These are phyloP conservation scores for Cutaneotrichosporon curvatum DNA, from an alignment of 1,284 basidiomycete genomes.

Conservation along the genomic window DNA sequence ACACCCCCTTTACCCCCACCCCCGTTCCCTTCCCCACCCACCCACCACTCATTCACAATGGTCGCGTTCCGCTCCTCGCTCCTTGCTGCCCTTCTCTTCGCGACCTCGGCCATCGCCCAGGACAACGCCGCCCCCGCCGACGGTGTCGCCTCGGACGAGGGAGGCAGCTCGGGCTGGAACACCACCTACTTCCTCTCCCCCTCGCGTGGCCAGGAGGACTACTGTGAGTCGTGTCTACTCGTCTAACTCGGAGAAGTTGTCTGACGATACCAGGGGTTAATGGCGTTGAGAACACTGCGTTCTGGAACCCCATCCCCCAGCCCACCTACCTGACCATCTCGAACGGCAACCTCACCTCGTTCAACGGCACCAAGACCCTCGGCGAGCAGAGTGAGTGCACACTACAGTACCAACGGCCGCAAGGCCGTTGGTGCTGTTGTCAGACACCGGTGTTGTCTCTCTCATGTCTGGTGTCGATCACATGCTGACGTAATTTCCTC, in stretches of 20 bases:
- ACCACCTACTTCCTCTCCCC: conserved; percentile 6
- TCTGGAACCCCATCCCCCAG: conserved; percentile 10
- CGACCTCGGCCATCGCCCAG: neutral
- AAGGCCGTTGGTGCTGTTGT: too few relatives aligned
- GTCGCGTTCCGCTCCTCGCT: too few relatives aligned
- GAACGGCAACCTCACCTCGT: conserved; percentile 4
- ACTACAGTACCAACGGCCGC: neutral
- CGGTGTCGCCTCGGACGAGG: neutral
- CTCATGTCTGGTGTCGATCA: too few relatives aligned
- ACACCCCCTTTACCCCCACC: too few relatives aligned
- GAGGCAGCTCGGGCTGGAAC: conserved; percentile 7
- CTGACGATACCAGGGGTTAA: conserved; percentile 16
- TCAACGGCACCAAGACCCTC: neutral
- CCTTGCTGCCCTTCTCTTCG: neutral
- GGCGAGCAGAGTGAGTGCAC: conserved; percentile 2
- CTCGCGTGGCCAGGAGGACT: conserved; percentile 6
- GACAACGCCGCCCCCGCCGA: neutral
- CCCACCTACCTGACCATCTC: conserved; percentile 10
- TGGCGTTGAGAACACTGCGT: conserved; percentile 12
- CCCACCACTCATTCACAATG: too few relatives aligned
- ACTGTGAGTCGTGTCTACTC: conserved; percentile 11
- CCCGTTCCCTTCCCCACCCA: too few relatives aligned
- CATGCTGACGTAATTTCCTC: too few relatives aligned
- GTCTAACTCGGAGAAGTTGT: too few relatives aligned
- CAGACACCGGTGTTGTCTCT: too few relatives aligned